Percentiles rank a stretch among this genome's conserved stretches.
phyloP scores from a whole-genome alignment of 1,284 basidiomycete genomes.

The Apiotrichum akiyoshidainum region DNA sequence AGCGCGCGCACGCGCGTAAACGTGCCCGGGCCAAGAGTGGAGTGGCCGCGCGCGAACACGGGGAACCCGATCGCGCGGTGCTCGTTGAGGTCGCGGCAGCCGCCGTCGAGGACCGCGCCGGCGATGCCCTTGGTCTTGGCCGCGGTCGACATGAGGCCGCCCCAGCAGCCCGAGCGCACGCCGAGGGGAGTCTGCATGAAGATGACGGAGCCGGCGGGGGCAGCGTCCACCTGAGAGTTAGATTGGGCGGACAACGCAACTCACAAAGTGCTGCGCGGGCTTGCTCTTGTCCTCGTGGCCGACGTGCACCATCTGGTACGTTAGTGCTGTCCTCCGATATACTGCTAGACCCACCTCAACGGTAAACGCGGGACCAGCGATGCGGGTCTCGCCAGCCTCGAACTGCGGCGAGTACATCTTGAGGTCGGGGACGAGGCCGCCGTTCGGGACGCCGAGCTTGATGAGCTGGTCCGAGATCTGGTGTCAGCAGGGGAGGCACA shows the following conservation, averaged over 20 bases:
- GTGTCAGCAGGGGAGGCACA: not conserved
- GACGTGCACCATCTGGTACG: slow-evolving; percentile 62
- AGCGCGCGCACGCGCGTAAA: slow-evolving; percentile 80
- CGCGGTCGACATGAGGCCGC: slow-evolving; percentile 54
- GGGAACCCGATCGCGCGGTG: slow-evolving; percentile 49
- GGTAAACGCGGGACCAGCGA: slow-evolving; percentile 82
- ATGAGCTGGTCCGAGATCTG: slow-evolving; percentile 86
- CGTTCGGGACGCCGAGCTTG: slow-evolving; percentile 71
- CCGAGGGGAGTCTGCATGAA: slow-evolving; percentile 70
- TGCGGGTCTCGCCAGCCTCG: slow-evolving; percentile 51
- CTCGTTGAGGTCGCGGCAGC: slow-evolving; percentile 52
- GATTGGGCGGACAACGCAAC: not conserved
- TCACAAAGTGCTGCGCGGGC: slow-evolving; percentile 67
- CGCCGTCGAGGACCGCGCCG: slow-evolving; percentile 53
- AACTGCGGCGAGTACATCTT: slow-evolving; percentile 57
- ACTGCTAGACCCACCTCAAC: slow-evolving; percentile 64
- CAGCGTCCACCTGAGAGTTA: slow-evolving; percentile 61
- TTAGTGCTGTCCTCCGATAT: slow-evolving; percentile 5
- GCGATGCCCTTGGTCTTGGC: slow-evolving; percentile 47
- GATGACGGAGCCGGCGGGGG: slow-evolving; percentile 64
- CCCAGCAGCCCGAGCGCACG: slow-evolving; percentile 44
- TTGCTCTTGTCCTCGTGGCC: slow-evolving; percentile 65
- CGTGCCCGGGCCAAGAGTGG: slow-evolving; percentile 71
- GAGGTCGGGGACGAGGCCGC: slow-evolving; percentile 81
- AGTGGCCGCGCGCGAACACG: slow-evolving; percentile 36